Evolutionary conservation across 1,139 yeast species (phyloP).

Genomic region (Taphrina populina): DNA sequence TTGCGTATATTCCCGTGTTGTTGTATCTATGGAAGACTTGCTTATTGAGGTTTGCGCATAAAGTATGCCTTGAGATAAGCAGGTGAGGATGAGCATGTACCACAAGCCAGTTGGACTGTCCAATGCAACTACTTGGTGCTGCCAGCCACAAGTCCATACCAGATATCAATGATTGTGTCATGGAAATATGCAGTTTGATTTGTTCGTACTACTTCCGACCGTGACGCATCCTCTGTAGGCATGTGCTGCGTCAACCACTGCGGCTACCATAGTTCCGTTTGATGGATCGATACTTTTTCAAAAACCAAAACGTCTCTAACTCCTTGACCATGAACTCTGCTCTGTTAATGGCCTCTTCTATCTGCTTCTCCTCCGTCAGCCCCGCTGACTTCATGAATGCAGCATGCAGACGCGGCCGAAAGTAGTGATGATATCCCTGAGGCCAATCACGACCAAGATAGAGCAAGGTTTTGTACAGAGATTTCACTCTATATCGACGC

Average conservation of each 20-base stretch:
- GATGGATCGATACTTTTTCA: slow-evolving; percentile 24
- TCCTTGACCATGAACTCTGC: slow-evolving; percentile 38
- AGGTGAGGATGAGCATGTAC: too few relatives aligned
- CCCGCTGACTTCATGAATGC: slow-evolving; percentile 36
- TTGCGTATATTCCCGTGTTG: too few relatives aligned
- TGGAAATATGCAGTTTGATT: too few relatives aligned
- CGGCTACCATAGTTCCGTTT: slow-evolving; percentile 29
- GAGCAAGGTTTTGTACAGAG: slow-evolving; percentile 38
- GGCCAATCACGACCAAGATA: slow-evolving; percentile 39
- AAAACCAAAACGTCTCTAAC: slow-evolving; percentile 29
- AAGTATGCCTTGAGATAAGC: too few relatives aligned
- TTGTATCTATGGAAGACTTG: too few relatives aligned
- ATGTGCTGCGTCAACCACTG: slow-evolving; percentile 2
- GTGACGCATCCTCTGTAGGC: too few relatives aligned
- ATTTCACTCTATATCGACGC: slow-evolving; percentile 34
- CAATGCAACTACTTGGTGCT: too few relatives aligned
- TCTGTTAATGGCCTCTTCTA: slow-evolving; percentile 33
- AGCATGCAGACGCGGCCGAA: slow-evolving; percentile 36
- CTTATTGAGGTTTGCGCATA: too few relatives aligned
- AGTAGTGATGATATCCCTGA: slow-evolving; percentile 37
- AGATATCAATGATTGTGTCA: too few relatives aligned
- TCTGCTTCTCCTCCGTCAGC: slow-evolving; percentile 27
- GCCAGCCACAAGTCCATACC: too few relatives aligned
- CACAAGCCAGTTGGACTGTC: too few relatives aligned
- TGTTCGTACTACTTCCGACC: too few relatives aligned